Conservation (phyloP, 1,139 yeast genomes). For the Protomyces pachydermus region DNA sequence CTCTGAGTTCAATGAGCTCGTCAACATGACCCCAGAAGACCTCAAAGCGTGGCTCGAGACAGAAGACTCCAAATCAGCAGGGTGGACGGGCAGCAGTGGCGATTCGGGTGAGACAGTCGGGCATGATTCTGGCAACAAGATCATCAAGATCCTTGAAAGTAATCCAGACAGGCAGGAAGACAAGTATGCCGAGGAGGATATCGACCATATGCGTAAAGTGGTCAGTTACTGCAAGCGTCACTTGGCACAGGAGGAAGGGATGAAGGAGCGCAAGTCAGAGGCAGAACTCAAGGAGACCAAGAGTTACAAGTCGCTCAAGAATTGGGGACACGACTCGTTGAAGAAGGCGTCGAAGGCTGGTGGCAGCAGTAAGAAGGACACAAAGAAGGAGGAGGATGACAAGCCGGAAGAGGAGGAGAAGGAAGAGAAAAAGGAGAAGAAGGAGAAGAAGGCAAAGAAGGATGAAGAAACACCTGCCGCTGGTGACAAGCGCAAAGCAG, state of each 20-base stretch:
- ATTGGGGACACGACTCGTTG: slow-evolving; percentile 10
- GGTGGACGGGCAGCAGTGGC: not conserved
- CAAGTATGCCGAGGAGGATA: slow-evolving; percentile 10
- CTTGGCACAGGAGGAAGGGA: slow-evolving; percentile 3
- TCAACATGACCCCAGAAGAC: slow-evolving; percentile 9
- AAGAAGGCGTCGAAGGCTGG: not conserved
- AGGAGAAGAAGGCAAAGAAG: not conserved
- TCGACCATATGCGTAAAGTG: slow-evolving; percentile 4
- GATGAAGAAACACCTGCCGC: not conserved
- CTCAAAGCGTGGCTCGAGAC: slow-evolving; percentile 8
- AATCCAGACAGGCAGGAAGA: slow-evolving; percentile 6
- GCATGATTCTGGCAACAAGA: slow-evolving; percentile 4
- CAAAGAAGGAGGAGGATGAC: not conserved
- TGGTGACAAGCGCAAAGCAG: not conserved
- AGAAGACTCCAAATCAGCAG: not conserved
- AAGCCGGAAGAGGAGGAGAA: not conserved
- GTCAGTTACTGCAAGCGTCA: slow-evolving; percentile 9
- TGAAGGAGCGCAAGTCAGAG: slow-evolving; percentile 5
- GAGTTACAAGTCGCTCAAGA: slow-evolving; percentile 9
- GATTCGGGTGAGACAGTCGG: slow-evolving; percentile 5
- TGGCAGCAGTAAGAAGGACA: not conserved
- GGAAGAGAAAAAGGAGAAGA: not conserved
- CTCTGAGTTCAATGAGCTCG: slow-evolving; percentile 3
- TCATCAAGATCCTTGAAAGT: slow-evolving; percentile 4
- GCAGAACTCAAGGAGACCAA: slow-evolving; percentile 3